These are phyloP conservation scores for Zelopaecilomyces penicillatus DNA, from an alignment of 2,329 filamentous ascomycete species.

Conservation along the genomic window DNA sequence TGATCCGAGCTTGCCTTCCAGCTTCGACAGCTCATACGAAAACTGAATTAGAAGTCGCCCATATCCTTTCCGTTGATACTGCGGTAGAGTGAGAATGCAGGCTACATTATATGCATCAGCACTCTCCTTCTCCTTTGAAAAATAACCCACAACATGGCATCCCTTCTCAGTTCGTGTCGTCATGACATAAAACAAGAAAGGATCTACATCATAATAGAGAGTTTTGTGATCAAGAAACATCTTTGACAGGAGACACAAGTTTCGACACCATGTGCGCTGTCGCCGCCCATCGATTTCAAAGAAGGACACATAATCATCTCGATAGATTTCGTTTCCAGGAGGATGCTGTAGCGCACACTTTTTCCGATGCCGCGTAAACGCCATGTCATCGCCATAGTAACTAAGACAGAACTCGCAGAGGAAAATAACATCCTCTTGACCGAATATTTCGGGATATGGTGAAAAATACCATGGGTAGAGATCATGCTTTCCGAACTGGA, in stretches of 20 bases:
- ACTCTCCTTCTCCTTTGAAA: constrained; percentile 96
- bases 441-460: constrained; percentile 85
- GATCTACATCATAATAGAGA: constrained; percentile 98
- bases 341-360: constrained; percentile 92
- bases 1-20: constrained; percentile 89
- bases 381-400: constrained; percentile 77
- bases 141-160: constrained; percentile 96
- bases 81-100: constrained; percentile 92
- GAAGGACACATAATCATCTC: constrained; percentile 87
- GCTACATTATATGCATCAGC: constrained; percentile 96
- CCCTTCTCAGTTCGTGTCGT: constrained; percentile 80
- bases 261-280: constrained; percentile 93
- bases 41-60: constrained; percentile 92
- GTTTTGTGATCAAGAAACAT: constrained; percentile 98
- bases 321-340: constrained; percentile 96
- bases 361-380: constrained; percentile 74
- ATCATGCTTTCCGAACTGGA: constrained; percentile 88
- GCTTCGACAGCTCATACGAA: constrained; percentile 92
- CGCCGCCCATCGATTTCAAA: constrained; percentile 95
- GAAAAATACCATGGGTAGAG: constrained; percentile 99
- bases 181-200: constrained; percentile 98
- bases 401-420: constrained; percentile 96
- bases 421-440: constrained; percentile 81
- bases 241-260: constrained; percentile 87
- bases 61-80: constrained; percentile 92